phyloP scores from a whole-genome alignment of 805 yeast species.

The Hanseniaspora pseudoguilliermondii region DNA sequence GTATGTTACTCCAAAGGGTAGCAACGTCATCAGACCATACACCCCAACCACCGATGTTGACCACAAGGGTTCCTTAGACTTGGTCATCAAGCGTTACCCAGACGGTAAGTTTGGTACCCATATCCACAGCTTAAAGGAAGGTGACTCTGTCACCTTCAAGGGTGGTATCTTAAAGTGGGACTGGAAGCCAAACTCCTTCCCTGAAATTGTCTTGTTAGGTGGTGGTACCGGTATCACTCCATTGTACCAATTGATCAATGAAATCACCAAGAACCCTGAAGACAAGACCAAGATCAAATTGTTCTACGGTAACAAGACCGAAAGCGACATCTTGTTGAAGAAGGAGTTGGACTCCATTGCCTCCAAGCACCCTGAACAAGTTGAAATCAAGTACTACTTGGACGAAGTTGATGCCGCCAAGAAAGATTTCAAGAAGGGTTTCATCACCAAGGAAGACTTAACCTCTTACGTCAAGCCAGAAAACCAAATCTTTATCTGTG shows the following conservation, averaged over 20 bases:
- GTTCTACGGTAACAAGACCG: conserved; percentile 66
- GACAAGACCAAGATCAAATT: conserved; percentile 84
- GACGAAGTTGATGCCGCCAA: conserved; percentile 33
- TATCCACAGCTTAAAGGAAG: conserved; percentile 52
- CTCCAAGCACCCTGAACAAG: conserved; percentile 59
- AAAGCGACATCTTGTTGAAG: conserved; percentile 70
- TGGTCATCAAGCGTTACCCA: conserved; percentile 74
- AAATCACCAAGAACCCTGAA: conserved; percentile 60
- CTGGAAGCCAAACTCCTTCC: conserved; percentile 76
- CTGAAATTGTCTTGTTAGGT: conserved; percentile 70
- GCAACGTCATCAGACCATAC: conserved; percentile 73
- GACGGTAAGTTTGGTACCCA: conserved; percentile 75
- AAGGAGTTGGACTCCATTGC: conserved; percentile 51
- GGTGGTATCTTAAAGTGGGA: conserved; percentile 90
- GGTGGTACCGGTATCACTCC: conserved; percentile 98
- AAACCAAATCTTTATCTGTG: conserved; percentile 77
- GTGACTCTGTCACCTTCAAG: conserved; percentile 79
- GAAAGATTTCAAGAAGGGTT: conserved; percentile 52
- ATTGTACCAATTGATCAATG: conserved; percentile 71
- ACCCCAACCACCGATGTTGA: conserved; percentile 73
- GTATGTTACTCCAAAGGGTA: conserved; percentile 71
- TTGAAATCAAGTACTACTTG: conserved; percentile 65
- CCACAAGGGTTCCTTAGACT: conserved; percentile 59
- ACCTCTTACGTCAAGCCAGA: conserved; percentile 57
- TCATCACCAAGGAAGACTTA: conserved; percentile 64